Evolutionary conservation across 2,329 filamentous ascomycete species (phyloP).

Genomic region (Aureobasidium sp.): DNA sequence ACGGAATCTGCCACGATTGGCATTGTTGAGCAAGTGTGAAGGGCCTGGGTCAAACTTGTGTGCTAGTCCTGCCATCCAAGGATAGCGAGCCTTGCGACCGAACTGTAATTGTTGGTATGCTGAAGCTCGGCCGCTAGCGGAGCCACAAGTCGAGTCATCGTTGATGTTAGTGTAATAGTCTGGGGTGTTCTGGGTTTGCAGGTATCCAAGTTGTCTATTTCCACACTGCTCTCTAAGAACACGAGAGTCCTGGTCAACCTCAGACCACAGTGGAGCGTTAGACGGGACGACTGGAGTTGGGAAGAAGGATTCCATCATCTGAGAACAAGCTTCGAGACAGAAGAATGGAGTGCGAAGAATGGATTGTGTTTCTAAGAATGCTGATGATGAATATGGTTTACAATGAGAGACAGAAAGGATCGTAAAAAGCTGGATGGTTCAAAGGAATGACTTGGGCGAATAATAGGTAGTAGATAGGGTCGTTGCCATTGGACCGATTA

Average conservation of each 20-base stretch:
- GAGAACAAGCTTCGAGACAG: conserved; percentile 28
- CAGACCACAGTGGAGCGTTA: conserved; percentile 33
- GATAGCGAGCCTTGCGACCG: background rate
- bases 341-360: conserved; percentile 22
- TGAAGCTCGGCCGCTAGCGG: background rate
- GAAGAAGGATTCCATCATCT: conserved; percentile 26
- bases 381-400: conserved; percentile 24
- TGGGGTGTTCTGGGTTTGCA: conserved; percentile 2
- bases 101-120: background rate
- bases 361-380: conserved; percentile 34
- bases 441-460: conserved; percentile 37
- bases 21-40: background rate
- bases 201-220: conserved; percentile 33
- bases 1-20: background rate
- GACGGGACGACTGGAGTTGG: conserved; percentile 37
- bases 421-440: conserved; percentile 33
- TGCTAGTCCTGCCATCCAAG: conserved; percentile 5
- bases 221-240: conserved; percentile 37
- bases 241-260: conserved; percentile 20
- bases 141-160: conserved; percentile 9
- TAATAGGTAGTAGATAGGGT: background rate
- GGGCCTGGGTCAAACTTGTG: background rate
- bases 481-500: conserved; percentile 11
- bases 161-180: background rate
- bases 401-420: conserved; percentile 29